Evolutionary conservation across 495 filamentous ascomycete species (phyloP), one percentile per base, ranked within the genome.

Genomic region (Aspergillus conjunctus): DNA sequence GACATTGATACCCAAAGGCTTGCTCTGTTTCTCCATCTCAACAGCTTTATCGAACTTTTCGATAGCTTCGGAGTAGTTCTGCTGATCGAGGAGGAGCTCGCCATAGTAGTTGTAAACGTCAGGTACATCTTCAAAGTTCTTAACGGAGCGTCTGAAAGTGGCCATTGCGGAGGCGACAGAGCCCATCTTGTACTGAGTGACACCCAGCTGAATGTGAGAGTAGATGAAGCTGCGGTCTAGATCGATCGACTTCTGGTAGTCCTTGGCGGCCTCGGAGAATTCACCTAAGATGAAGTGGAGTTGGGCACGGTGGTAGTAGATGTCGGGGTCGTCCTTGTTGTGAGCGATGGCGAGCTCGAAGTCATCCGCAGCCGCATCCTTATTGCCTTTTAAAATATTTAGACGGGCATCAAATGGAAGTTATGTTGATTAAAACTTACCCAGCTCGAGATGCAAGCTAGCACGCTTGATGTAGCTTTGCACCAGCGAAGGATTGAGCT

Each of bases 61-160:
- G 63, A 99, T 95, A 12, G 94, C 94, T 71, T 98, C 94, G 51
- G 90, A 81, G 73, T 85, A 97, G 77, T 97, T 96, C 73, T 90
- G 86, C 80, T 99, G 94, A 79, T 99, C 94, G 20, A 99, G 86
- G 21, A 99, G 81, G n/a, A 99, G 84, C 77, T 99, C 94, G 69
- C 94, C 94, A 64, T 95, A 98, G 84, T 98, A 99, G 80, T 99
- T 99, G 80, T 98, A 99, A 3, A 99, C 94, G 71, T 99, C 94
- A 6, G 94, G 93, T 9, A 93, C 91, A 63, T 91, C 90, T 63
- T 92, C 90, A 68, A 99, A 99, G 77, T 95, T 96, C 89, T 98
- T 99, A 68, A 97, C 93, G 70, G 92, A 96, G 32, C 93, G 83
- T 61, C 94, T 83, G 86, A 99, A 99, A 7, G 95, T 98, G 14